Percentiles rank a stretch among this genome's conserved stretches.
Evolutionary conservation across 257 asterid species (phyloP).

Genomic region (Gentiana straminea): DNA sequence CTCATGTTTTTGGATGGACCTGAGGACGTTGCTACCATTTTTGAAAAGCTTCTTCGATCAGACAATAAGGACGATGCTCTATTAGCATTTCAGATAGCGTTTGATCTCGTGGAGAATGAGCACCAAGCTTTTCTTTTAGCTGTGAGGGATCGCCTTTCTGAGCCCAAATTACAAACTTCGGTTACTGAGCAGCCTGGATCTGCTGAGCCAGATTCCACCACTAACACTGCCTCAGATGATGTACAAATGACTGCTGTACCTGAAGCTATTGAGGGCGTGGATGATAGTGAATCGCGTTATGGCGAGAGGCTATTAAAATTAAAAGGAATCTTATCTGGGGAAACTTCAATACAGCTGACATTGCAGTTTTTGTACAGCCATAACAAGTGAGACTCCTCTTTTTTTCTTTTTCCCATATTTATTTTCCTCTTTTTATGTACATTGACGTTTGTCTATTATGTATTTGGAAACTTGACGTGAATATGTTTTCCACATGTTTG

Average conservation of each 20-base stretch:
- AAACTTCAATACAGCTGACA: slow-evolving; percentile 85
- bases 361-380: slow-evolving; percentile 87
- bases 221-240: slow-evolving; percentile 39
- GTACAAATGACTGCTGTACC: slow-evolving; percentile 57
- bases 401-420: neutral
- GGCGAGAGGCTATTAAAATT: slow-evolving; percentile 61
- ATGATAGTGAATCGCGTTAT: slow-evolving; percentile 52
- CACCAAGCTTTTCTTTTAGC: slow-evolving; percentile 84
- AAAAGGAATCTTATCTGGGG: slow-evolving; percentile 85
- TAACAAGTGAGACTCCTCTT: slow-evolving; percentile 56
- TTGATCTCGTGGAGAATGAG: slow-evolving; percentile 88
- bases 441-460: too few species aligned
- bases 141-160: slow-evolving; percentile 57
- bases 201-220: slow-evolving; percentile 33
- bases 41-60: slow-evolving; percentile 70
- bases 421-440: too few species aligned
- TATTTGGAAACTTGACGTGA: neutral
- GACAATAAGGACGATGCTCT: slow-evolving; percentile 70
- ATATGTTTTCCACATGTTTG: slow-evolving; percentile 10
- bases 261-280: slow-evolving; percentile 26
- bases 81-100: slow-evolving; percentile 85
- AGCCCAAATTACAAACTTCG: slow-evolving; percentile 43
- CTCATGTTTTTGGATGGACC: slow-evolving; percentile 93
- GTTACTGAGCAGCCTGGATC: slow-evolving; percentile 33
- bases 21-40: slow-evolving; percentile 59